phyloP scores from a whole-genome alignment of 2,329 filamentous ascomycete genomes.

The Phialocephala subalpina region DNA sequence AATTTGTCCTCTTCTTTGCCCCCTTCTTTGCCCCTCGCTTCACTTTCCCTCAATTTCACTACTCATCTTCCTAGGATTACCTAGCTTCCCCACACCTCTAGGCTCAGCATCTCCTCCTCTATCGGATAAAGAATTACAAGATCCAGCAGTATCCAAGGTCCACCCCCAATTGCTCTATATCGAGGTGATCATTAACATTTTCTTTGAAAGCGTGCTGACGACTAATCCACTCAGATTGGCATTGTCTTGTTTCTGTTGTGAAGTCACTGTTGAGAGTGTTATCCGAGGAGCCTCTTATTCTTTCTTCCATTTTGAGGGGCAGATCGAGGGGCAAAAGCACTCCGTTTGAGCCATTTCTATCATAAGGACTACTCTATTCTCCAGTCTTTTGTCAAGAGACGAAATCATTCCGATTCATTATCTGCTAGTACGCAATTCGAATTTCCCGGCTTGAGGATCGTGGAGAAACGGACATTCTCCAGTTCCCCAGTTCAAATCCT shows the following conservation, averaged over 20 bases:
- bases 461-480: constrained; percentile 3
- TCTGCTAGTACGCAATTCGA: not conserved
- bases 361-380: not conserved
- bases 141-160: not conserved
- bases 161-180: not conserved
- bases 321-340: not conserved
- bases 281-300: not conserved
- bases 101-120: not conserved
- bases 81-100: constrained; percentile 5
- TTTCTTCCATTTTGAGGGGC: constrained; percentile 2
- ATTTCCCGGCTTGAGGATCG: not conserved
- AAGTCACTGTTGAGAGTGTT: not conserved
- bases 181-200: not conserved
- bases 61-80: no score
- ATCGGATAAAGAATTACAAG: constrained; percentile 12
- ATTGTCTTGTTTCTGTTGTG: constrained; percentile 4
- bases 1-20: no score
- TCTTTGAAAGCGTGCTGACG: not conserved
- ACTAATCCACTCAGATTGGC: not conserved
- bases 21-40: no score
- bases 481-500: not conserved
- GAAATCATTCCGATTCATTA: not conserved
- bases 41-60: no score
- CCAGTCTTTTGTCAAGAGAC: not conserved
- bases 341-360: not conserved